Conservation (phyloP, 1,284 basidiomycete species). For the Boletus mariae region DNA sequence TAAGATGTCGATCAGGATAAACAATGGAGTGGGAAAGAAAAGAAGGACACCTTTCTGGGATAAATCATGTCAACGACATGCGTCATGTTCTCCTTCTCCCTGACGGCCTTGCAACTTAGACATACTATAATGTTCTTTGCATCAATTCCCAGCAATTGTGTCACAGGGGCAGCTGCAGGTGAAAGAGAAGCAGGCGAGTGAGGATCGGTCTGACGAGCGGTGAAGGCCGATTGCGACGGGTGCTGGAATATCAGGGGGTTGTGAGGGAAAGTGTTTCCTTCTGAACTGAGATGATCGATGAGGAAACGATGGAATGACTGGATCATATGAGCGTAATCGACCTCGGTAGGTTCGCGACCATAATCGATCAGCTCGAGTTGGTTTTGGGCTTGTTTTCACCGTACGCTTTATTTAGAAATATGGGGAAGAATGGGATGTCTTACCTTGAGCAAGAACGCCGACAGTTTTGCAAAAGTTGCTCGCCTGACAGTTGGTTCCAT, state of each 20-base stretch:
- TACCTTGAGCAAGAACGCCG: constrained; percentile 75
- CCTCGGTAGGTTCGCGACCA: constrained; percentile 66
- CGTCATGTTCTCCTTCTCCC: constrained; percentile 71
- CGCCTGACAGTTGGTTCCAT: constrained; percentile 92
- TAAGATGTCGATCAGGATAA: constrained; percentile 12
- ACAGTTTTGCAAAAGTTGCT: constrained; percentile 96
- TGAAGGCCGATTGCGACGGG: constrained; percentile 16
- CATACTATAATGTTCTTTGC: constrained; percentile 77
- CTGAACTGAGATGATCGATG: constrained; percentile 72
- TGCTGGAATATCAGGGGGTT: constrained; percentile 53
- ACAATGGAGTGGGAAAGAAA: not conserved
- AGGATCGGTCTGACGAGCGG: constrained; percentile 14
- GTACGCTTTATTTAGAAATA: not conserved
- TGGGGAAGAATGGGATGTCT: not conserved
- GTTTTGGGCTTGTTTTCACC: constrained; percentile 48
- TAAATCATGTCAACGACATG: constrained; percentile 89
- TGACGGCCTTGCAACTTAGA: constrained; percentile 65
- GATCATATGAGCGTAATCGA: constrained; percentile 85
- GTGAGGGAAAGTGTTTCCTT: constrained; percentile 61
- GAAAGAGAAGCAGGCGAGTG: constrained; percentile 25
- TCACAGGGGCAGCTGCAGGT: constrained; percentile 60
- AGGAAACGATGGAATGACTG: constrained; percentile 95
- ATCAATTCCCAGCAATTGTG: constrained; percentile 78
- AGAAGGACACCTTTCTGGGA: constrained; percentile 64
- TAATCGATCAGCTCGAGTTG: constrained; percentile 90